A percentile compares a stretch with the other conserved stretches of the same genome.
Conservation (phyloP, 2,329 filamentous ascomycete species). For the Calonectria pteridis region DNA sequence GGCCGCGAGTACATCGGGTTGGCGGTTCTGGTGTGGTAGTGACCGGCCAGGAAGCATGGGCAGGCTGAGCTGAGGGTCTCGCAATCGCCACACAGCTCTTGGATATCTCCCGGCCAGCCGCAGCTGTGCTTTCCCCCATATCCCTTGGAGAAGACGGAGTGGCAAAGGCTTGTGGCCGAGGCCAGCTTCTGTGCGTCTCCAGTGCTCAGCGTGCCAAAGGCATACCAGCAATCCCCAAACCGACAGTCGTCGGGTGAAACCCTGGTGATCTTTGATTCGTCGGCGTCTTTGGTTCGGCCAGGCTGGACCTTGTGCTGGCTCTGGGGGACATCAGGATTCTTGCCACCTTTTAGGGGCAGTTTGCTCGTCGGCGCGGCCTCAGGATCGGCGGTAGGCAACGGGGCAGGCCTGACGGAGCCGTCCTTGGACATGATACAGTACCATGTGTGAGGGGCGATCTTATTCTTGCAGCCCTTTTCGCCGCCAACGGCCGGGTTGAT, state of each 20-base stretch:
- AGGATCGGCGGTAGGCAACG: not conserved
- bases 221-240: constrained; percentile 31
- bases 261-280: constrained; percentile 11
- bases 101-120: constrained; percentile 24
- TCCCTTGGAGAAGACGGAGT: constrained; percentile 13
- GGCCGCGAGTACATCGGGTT: constrained; percentile 15
- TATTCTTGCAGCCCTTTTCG: constrained; percentile 7
- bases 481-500: constrained; percentile 25
- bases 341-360: not conserved
- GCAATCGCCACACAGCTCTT: constrained; percentile 27
- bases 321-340: not conserved
- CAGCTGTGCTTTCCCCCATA: not conserved
- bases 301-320: not conserved
- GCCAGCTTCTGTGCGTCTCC: not conserved
- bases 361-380: not conserved
- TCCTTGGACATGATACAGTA: constrained; percentile 38
- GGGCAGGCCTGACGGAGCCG: not conserved
- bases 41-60: constrained; percentile 27
- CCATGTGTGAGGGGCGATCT: constrained; percentile 21
- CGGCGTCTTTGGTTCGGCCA: not conserved
- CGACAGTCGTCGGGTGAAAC: constrained; percentile 19
- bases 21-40: constrained; percentile 27
- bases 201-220: constrained; percentile 19
- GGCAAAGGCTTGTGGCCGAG: constrained; percentile 21
- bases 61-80: constrained; percentile 29